These are phyloP conservation scores for Psidium friedrichsthalianum DNA, from an alignment of 345 rosid species.

Conservation along the genomic window DNA sequence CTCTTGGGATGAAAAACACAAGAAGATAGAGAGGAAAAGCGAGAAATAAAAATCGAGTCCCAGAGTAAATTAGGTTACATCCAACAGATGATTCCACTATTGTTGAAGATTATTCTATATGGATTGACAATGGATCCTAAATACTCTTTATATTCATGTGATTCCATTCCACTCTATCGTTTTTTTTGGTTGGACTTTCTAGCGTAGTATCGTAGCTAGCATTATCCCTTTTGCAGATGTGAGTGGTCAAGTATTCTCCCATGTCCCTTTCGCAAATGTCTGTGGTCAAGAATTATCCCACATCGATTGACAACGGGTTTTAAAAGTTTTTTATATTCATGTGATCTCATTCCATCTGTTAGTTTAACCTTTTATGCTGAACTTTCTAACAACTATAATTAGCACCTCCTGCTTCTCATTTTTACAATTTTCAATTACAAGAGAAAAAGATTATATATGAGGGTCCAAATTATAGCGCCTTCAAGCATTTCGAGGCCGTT, in stretches of 20 bases:
- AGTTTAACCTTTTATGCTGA: background rate
- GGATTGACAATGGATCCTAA: background rate
- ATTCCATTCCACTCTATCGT: fast-evolving
- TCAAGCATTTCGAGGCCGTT: no score
- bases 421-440: no score
- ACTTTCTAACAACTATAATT: background rate
- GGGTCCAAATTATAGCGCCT: no score
- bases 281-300: fast-evolving
- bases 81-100: no score
- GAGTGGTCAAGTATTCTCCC: fast-evolving
- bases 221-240: background rate
- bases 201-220: fast-evolving
- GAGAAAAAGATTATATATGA: no score
- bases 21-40: no score
- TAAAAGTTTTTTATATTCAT: background rate
- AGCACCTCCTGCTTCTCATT: no score
- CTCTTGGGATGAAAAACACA: no score
- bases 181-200: background rate
- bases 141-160: background rate
- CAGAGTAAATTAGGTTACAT: no score
- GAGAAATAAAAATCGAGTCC: no score
- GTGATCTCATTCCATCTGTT: background rate
- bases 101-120: background rate
- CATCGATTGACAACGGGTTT: background rate
- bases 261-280: background rate